A percentile compares a stretch with the other conserved stretches of the same genome.
Conservation (phyloP, 2,329 filamentous ascomycete species). For the Nemania bipapillata region DNA sequence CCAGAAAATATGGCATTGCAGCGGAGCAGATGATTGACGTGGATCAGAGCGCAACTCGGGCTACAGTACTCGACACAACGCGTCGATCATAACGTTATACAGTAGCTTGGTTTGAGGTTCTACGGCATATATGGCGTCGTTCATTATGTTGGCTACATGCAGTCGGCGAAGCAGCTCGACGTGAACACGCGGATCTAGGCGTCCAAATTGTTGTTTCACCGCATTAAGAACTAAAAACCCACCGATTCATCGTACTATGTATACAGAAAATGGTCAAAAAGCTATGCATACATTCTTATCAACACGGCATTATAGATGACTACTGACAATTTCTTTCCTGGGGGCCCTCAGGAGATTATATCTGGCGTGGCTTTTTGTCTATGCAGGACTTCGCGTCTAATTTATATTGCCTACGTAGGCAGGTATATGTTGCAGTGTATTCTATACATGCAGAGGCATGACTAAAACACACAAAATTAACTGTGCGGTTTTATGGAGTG, state of each 20-base stretch:
- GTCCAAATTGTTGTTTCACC: constrained; percentile 5
- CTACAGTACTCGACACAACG: constrained; percentile 26
- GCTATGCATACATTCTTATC: neutral
- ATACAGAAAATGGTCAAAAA: neutral
- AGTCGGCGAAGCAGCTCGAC: constrained; percentile 22
- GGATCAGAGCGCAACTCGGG: constrained; percentile 28
- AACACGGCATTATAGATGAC: neutral
- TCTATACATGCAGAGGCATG: neutral
- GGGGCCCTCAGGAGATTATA: neutral
- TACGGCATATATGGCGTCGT: constrained; percentile 21
- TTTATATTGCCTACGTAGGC: neutral
- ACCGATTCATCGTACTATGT: neutral
- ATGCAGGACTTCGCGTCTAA: neutral
- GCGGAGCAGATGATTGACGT: constrained; percentile 1
- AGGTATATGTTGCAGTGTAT: neutral
- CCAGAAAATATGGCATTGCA: no score
- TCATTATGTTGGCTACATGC: constrained; percentile 15
- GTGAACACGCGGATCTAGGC: constrained; percentile 13
- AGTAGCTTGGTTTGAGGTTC: constrained; percentile 20
- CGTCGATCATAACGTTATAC: constrained; percentile 24
- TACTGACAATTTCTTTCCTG: neutral
- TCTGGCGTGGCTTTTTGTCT: neutral
- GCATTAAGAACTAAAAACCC: neutral
- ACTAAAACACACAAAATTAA: neutral
- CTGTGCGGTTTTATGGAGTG: neutral